A percentile compares a stretch with the other conserved stretches of the same genome.
These are phyloP conservation scores for Leucoagaricus sp. DNA, from an alignment of 1,284 basidiomycete species.

Conservation along the genomic window DNA sequence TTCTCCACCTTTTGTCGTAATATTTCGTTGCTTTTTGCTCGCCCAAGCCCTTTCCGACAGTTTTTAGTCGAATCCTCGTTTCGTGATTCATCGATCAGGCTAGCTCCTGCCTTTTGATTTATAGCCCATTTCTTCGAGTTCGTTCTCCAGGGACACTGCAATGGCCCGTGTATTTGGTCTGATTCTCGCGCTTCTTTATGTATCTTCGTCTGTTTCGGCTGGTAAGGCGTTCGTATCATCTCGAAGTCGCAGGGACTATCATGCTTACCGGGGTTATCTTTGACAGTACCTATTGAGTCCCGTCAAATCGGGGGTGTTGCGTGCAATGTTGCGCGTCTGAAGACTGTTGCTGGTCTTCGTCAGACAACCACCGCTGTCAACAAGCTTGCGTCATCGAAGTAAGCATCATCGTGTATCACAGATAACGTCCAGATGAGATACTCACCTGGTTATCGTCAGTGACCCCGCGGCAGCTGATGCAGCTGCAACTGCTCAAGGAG, in stretches of 20 bases:
- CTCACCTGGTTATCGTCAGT: slow-evolving; percentile 20
- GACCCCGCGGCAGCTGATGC: slow-evolving; percentile 29
- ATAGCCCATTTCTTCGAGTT: background rate
- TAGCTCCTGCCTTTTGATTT: slow-evolving; percentile 8
- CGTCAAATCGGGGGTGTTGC: slow-evolving; percentile 35
- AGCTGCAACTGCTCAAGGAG: slow-evolving; percentile 25
- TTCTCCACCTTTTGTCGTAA: background rate
- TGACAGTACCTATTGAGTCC: slow-evolving; percentile 21
- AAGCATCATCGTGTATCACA: background rate
- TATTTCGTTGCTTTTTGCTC: background rate
- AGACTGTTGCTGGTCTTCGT: slow-evolving; percentile 31
- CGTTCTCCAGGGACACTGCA: background rate
- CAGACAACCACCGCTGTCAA: slow-evolving; percentile 30
- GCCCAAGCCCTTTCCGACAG: background rate
- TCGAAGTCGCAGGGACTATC: background rate
- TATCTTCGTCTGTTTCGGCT: slow-evolving; percentile 5
- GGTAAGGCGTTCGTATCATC: background rate
- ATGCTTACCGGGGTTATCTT: background rate
- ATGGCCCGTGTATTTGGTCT: slow-evolving; percentile 12
- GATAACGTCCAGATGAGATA: background rate
- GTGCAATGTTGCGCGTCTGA: slow-evolving; percentile 36
- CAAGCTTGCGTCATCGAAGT: slow-evolving; percentile 23
- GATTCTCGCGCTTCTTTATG: background rate
- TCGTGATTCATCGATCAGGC: background rate
- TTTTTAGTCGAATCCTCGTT: background rate